Base-by-base conservation (phyloP, 441 rosid species). In the Adansonia gregorii region DNA sequence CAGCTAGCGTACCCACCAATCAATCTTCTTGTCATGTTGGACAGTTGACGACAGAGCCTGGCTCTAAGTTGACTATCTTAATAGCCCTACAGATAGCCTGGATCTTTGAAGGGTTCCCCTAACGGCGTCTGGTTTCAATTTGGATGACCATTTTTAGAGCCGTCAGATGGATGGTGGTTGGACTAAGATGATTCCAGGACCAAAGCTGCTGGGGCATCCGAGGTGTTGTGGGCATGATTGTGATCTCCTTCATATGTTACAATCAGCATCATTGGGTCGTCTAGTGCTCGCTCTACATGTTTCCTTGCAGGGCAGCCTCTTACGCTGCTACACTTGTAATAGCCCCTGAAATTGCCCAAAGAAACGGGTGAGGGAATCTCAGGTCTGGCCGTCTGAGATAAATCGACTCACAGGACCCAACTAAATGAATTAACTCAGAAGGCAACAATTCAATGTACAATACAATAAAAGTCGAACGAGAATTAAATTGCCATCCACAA, bases 171-270 rank as follows among this genome's bases (percentile, higher is more conserved):
- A 76, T 85, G 64, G 75, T 78, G 35, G 49, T 43, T 14, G 65
- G 55, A 72, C 80, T 79, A 91, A 39, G 91, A 90, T 66, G 89
- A 90, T 69, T 92, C 96, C 22, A 91, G 86, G 59, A 90, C 89
- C 61, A 83, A 55, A 14, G 86, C 82, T 5, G 85, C 86, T 3
- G 87, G 84, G 8, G 83, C 72, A 43, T 88, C 93, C 48, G 78
- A 66, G 65, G 2, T 27, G 35, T 27, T 61, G 20, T 69, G 79
- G 58, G 84, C 58, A 67, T 90, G 93, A 75, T 67, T 88, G 78
- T 90, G 92, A 12, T 88, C 92, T 52, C 89, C 90, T 80, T 90
- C 93, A 77, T 90, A 90, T 0, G 93, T 90, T 43, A 90, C 89
- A 77, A 86, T 79, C 70, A 90, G 85, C 85, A 88, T 88, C 83